phyloP scores from a whole-genome alignment of 2,329 filamentous ascomycete species.

The Epichloe baconii region DNA sequence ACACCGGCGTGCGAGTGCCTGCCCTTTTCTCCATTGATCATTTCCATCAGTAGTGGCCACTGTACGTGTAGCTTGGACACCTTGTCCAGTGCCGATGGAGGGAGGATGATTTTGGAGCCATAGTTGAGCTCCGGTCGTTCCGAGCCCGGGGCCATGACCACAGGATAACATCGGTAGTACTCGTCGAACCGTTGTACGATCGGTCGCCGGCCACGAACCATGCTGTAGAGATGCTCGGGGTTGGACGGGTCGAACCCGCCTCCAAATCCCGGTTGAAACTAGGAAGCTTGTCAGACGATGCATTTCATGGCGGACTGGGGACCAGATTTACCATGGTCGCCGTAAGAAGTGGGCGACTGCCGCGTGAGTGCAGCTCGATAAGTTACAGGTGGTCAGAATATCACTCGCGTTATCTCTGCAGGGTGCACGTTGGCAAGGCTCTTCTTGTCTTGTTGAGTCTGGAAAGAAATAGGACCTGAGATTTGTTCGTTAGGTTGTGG shows the following conservation, averaged over 20 bases:
- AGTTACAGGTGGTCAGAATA: not conserved
- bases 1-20: conserved; percentile 87
- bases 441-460: too few species aligned
- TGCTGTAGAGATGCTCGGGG: conserved; percentile 35
- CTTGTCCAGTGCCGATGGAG: conserved; percentile 93
- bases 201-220: conserved; percentile 35
- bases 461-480: too few species aligned
- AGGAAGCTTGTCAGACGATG: not conserved
- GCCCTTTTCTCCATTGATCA: conserved; percentile 73
- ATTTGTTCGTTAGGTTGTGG: not conserved
- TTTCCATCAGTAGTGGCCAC: conserved; percentile 93
- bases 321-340: not conserved
- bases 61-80: conserved; percentile 91
- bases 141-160: conserved; percentile 83
- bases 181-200: conserved; percentile 79
- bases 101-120: conserved; percentile 94
- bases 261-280: conserved; percentile 21
- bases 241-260: conserved; percentile 33
- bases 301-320: not conserved
- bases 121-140: conserved; percentile 87
- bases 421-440: too few species aligned
- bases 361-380: not conserved
- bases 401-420: not conserved
- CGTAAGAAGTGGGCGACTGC: not conserved
- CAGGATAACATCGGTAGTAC: conserved; percentile 94